A percentile compares a stretch with the other conserved stretches of the same genome.
Evolutionary conservation across 2,329 filamentous ascomycete genomes (phyloP).

Genomic region (Endoconidiophora polonica): DNA sequence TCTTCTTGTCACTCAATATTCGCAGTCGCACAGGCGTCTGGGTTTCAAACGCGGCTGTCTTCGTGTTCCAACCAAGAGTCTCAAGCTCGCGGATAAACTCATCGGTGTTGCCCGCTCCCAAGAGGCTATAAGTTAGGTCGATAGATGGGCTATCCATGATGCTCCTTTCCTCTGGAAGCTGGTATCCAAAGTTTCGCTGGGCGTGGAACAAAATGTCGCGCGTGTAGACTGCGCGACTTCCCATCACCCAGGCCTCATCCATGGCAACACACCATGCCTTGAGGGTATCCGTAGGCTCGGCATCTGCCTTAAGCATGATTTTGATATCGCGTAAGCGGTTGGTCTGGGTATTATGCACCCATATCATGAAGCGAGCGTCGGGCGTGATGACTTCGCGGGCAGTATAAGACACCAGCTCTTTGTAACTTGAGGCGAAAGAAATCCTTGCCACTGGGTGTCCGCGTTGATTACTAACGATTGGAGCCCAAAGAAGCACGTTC

Average conservation of each 20-base stretch:
- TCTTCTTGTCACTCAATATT: constrained; percentile 3
- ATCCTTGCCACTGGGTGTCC: constrained; percentile 20
- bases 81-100: constrained; percentile 19
- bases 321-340: constrained; percentile 18
- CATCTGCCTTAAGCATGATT: constrained; percentile 21
- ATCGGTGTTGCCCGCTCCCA: constrained; percentile 2
- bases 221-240: not conserved
- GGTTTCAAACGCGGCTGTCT: constrained; percentile 23
- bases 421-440: constrained; percentile 27
- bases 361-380: constrained; percentile 7
- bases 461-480: constrained; percentile 18
- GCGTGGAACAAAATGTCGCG: too few species aligned
- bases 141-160: too few species aligned
- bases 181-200: too few species aligned
- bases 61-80: constrained; percentile 21
- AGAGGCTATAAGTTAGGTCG: too few species aligned
- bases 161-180: too few species aligned
- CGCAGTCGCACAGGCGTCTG: constrained; percentile 21
- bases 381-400: constrained; percentile 19
- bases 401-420: constrained; percentile 20
- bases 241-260: constrained; percentile 22
- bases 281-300: constrained; percentile 19
- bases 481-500: constrained; percentile 38
- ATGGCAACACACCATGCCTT: constrained; percentile 24
- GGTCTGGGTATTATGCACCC: constrained; percentile 6